Conservation (phyloP, 2,329 filamentous ascomycete species). For the Penicillium oxalicum region DNA sequence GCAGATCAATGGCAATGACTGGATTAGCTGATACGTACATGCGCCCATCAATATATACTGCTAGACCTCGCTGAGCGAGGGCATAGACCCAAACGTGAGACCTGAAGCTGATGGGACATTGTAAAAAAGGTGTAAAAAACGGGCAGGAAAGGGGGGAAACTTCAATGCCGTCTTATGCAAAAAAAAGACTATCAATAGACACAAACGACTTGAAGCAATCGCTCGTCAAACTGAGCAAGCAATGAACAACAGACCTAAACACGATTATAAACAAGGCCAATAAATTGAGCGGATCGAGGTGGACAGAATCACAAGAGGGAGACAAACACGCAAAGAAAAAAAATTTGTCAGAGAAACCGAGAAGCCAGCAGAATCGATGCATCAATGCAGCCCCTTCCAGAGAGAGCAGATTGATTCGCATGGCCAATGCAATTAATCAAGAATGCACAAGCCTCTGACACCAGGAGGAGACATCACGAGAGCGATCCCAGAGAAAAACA, state of each 20-base stretch:
- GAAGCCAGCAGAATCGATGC: slow-evolving; percentile 19
- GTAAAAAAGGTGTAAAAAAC: no score
- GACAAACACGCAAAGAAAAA: slow-evolving; percentile 7
- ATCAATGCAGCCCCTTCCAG: slow-evolving; percentile 14
- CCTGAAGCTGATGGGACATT: no score
- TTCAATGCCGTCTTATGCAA: slow-evolving; percentile 23
- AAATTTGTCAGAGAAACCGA: slow-evolving; percentile 4
- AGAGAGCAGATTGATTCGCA: slow-evolving; percentile 2
- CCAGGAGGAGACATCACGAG: slow-evolving; percentile 3
- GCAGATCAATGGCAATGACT: no score
- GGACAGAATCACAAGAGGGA: slow-evolving; percentile 7
- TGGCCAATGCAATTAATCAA: slow-evolving; percentile 7
- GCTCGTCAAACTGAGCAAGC: slow-evolving; percentile 24
- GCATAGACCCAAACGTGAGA: no score
- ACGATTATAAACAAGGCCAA: slow-evolving; percentile 24
- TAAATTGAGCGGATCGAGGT: slow-evolving; percentile 15
- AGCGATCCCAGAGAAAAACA: slow-evolving; percentile 1
- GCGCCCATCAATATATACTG: no score
- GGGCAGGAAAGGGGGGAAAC: no score
- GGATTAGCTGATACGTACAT: no score
- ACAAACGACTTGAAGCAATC: slow-evolving; percentile 11
- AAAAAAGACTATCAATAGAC: slow-evolving; percentile 15
- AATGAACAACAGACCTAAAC: slow-evolving; percentile 6
- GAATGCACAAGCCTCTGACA: slow-evolving; percentile 3
- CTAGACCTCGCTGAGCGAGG: no score